Evolutionary conservation across 1,284 basidiomycete genomes (phyloP), one percentile per base, ranked within the genome.

Genomic region (Naganishia cerealis): DNA sequence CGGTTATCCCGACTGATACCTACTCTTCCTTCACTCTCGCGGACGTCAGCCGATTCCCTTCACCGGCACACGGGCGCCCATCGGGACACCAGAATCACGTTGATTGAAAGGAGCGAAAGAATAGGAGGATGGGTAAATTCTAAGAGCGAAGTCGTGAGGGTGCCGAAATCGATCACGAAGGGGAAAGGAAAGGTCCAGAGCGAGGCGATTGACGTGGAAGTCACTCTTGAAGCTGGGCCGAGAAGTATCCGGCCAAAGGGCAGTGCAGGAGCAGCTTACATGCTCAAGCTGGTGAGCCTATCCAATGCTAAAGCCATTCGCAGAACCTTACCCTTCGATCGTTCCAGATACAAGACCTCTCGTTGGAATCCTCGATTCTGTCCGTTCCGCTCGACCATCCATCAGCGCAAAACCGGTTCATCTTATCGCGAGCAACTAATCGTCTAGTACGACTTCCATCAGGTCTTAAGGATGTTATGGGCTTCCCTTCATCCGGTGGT

Each of bases 101-200:
- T 96, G 2, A 72, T 94, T 24, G 93, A 96, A 73, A 85, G 84
- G 71, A 80, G 85, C 3, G 59, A 81, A 0, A 81, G 87, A 2
- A 80, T 90, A 1, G 94, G 94, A 12, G 94, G 94, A 39, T 97
- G 92, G 92, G 86, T 93, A 81, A 81, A 67, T 87, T 88, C 71
- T 83, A 88, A 69, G 84, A 85, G 1, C 81, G 75, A 86, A 15
- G 48, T 21, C 1, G 65, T 67, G 0, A 18, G 65, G 29, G 39
- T 70, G 8, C 57, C 55, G 5, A 42, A 50, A n/a, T 16, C 15
- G 42, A 38, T 50, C 21, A 53, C 21, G 16, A 43, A 48, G 18
- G n/a, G 52, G 3, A 48, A 67, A 53, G 54, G 57, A 46, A 62
- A 65, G 80, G 52, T 81, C 81, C 15, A 29, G 43, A 73, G 81